These are phyloP conservation scores for Yamadazyma dendronema DNA, from an alignment of 1,139 yeast genomes.

Conservation along the genomic window DNA sequence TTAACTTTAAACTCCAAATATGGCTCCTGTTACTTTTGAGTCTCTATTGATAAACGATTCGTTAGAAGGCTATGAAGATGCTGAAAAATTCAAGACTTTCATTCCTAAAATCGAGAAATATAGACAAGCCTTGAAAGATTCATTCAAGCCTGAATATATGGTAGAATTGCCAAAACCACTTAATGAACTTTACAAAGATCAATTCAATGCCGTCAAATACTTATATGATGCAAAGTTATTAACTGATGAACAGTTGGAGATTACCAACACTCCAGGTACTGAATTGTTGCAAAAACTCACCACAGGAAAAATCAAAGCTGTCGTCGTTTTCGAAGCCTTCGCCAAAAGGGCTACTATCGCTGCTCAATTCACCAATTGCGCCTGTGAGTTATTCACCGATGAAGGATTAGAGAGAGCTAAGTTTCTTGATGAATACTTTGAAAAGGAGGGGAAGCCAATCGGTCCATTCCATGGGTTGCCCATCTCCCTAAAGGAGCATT, in stretches of 20 bases:
- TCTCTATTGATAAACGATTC: constrained; percentile 33
- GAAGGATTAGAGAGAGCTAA: constrained; percentile 37
- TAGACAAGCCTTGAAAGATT: constrained; percentile 37
- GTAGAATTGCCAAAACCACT: constrained; percentile 42
- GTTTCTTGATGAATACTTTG: constrained; percentile 38
- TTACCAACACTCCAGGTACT: constrained; percentile 47
- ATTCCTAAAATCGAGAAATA: constrained; percentile 52
- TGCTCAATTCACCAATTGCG: constrained; percentile 37
- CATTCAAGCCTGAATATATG: constrained; percentile 41
- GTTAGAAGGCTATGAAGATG: constrained; percentile 35
- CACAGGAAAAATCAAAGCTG: constrained; percentile 34
- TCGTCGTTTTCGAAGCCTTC: constrained; percentile 48
- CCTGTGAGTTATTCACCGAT: constrained; percentile 30
- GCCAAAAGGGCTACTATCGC: constrained; percentile 47
- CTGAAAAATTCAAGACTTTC: constrained; percentile 35
- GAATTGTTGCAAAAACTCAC: constrained; percentile 36
- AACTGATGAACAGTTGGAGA: constrained; percentile 41
- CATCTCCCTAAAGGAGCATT: constrained; percentile 49
- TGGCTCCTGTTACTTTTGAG: constrained; percentile 12
- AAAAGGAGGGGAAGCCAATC: constrained; percentile 53
- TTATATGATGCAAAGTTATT: constrained; percentile 44
- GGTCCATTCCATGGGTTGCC: constrained; percentile 68
- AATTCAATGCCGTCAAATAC: constrained; percentile 47
- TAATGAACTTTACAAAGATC: constrained; percentile 34
- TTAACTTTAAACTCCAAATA: too few species aligned